Base-by-base conservation (phyloP, 306 rosid species). In the Herpetospermum pedunculosum region DNA sequence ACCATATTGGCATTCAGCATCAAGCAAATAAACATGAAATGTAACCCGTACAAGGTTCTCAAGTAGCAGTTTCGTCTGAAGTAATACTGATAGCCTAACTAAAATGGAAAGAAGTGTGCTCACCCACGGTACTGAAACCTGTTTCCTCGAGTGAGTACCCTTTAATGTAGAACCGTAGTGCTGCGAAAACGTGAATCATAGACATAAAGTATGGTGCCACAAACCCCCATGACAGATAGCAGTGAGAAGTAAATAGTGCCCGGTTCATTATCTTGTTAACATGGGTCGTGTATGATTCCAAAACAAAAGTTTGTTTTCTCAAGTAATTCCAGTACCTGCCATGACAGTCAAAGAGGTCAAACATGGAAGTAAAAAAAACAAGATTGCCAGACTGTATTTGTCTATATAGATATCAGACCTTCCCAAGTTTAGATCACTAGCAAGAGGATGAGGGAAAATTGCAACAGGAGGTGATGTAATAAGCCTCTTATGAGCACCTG, bases 221-320 rank as follows among this genome's bases (percentile, higher is more conserved):
- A 79, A 95, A 92, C 52, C 96, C 96, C 99, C 96, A 95, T 30
- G 99, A 95, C 81, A 92, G 80, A 76, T 89, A 95, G 86, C 90
- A 92, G 73, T 95, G 99, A 64, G 82, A 18, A 44, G 84, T 81
- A 80, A 90, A 89, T 60, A 95, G 77, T 70, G 99, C 96, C 47
- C 99, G 99, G 81, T 95, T 95, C 99, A 95, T 95, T 38, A 88
- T 59, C 85, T 86, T 85, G 78, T 95, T 95, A 53, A 95, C 96
- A 16, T 54, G 86, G 28, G 96, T 80, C 28, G 83, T 85, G 62
- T 95, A 95, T 18, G 99, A 95, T 85, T 95, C 99, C 84, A 92
- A 81, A 35, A 95, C 99, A 85, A 95, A 95, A 50, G 99, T 95
- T 71, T 95, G 99, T 85, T 95, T 95, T 84, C 99, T 89, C 93